phyloP scores from a whole-genome alignment of 257 asterid species.

The Pogostemon cablin region DNA sequence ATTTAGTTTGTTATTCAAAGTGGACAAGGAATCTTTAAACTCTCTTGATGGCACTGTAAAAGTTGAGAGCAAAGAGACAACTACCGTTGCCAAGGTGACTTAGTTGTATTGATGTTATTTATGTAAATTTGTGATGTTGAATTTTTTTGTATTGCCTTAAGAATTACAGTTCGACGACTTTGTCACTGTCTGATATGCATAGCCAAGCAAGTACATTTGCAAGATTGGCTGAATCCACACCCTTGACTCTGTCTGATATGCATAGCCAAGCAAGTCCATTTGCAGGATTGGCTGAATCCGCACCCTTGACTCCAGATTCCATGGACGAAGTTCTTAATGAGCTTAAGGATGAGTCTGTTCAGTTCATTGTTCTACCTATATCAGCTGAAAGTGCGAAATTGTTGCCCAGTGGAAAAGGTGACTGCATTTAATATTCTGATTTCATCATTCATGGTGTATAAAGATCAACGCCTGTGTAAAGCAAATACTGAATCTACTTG shows the following conservation, averaged over 20 bases:
- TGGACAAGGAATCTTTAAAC: constrained; percentile 39
- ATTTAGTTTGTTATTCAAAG: constrained; percentile 35
- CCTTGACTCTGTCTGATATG: constrained; percentile 11
- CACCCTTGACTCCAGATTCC: constrained; percentile 39
- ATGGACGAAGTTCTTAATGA: constrained; percentile 62
- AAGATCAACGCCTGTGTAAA: not conserved
- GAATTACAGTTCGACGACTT: constrained; percentile 49
- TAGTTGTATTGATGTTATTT: constrained; percentile 5
- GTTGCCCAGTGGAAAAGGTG: constrained; percentile 70
- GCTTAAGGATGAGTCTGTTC: constrained; percentile 80
- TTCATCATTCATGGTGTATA: constrained; percentile 2
- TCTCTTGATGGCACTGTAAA: constrained; percentile 37
- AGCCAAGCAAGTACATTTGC: constrained; percentile 67
- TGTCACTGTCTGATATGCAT: constrained; percentile 50
- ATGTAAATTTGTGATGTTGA: not conserved
- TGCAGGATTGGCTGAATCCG: constrained; percentile 59
- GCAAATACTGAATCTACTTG: not conserved
- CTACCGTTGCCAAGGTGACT: constrained; percentile 52
- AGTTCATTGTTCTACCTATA: constrained; percentile 73
- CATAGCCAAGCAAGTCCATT: constrained; percentile 61
- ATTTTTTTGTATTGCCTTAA: constrained; percentile 32
- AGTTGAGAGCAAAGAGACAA: constrained; percentile 39
- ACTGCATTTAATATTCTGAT: constrained; percentile 11
- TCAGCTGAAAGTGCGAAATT: constrained; percentile 87
- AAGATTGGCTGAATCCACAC: constrained; percentile 58